Conservation (phyloP, 1,284 basidiomycete species). For the Apiotrichum veenhuisii region DNA sequence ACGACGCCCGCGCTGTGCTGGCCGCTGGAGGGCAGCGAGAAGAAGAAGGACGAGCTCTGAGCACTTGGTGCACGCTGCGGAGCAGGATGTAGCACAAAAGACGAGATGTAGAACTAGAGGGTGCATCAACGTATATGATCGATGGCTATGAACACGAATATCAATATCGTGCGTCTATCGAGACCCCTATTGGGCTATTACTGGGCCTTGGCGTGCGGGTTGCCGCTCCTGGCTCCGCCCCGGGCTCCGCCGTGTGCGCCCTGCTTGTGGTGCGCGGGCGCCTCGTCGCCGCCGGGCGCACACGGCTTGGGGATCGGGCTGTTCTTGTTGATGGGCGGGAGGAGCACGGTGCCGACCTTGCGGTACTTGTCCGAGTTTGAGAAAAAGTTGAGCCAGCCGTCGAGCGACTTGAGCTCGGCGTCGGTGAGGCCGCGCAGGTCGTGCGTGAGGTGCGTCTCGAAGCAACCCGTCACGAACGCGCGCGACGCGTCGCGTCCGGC, state of each 20-base stretch:
- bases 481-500: conserved; percentile 81
- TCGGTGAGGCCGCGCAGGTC: conserved; percentile 76
- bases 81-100: not conserved
- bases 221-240: not conserved
- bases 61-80: not conserved
- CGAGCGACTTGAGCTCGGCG: conserved; percentile 66
- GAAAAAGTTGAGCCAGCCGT: conserved; percentile 88
- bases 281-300: conserved; percentile 9
- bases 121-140: not conserved
- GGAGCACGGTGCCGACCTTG: conserved; percentile 61
- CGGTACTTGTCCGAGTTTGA: conserved; percentile 69
- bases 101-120: conserved; percentile 1
- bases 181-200: too few species aligned
- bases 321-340: conserved; percentile 65
- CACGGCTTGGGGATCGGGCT: conserved; percentile 63
- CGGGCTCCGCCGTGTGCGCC: not conserved
- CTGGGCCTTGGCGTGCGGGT: not conserved
- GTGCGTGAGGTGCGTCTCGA: conserved; percentile 78
- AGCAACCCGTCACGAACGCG: conserved; percentile 89
- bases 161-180: too few species aligned
- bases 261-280: conserved; percentile 13
- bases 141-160: too few species aligned
- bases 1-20: conserved; percentile 86
- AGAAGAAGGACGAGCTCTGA: conserved; percentile 38
- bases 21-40: conserved; percentile 49